Percentiles rank a stretch among this genome's conserved stretches.
These are phyloP conservation scores for Suillus decipiens DNA, from an alignment of 768 basidiomycete species.

Conservation along the genomic window DNA sequence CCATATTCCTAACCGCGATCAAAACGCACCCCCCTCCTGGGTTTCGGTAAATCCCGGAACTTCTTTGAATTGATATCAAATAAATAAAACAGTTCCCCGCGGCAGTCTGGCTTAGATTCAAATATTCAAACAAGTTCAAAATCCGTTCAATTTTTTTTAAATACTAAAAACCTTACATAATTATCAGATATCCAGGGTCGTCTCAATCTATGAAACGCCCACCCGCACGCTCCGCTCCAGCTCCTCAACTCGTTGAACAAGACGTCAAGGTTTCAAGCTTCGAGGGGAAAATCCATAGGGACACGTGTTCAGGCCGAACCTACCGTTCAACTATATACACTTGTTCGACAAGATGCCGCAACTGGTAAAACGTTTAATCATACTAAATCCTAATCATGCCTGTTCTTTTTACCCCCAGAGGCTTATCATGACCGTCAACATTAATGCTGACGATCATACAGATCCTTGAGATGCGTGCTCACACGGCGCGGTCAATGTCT, in stretches of 20 bases:
- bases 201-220: background rate
- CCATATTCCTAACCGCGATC: conserved; percentile 15
- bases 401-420: background rate
- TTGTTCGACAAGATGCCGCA: conserved; percentile 11
- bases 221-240: background rate
- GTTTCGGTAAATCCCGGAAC: conserved; percentile 6
- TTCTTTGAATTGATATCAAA: conserved; percentile 10
- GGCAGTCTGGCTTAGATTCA: conserved; percentile 22
- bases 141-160: conserved; percentile 5
- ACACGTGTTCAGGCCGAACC: conserved; percentile 10
- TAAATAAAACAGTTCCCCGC: conserved; percentile 19
- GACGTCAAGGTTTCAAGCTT: background rate
- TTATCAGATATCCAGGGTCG: conserved; percentile 19
- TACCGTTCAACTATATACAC: background rate
- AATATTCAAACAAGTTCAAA: conserved; percentile 15
- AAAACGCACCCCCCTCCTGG: conserved; percentile 3
- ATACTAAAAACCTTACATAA: conserved; percentile 6
- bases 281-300: background rate
- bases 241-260: conserved; percentile 9
- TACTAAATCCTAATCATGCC: conserved; percentile 31
- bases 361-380: conserved; percentile 33
- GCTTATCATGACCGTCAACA: background rate
- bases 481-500: background rate
- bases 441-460: background rate
- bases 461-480: conserved; percentile 1